Evolutionary conservation across 768 basidiomycete species (phyloP).

Genomic region (Tulasnella sp.): DNA sequence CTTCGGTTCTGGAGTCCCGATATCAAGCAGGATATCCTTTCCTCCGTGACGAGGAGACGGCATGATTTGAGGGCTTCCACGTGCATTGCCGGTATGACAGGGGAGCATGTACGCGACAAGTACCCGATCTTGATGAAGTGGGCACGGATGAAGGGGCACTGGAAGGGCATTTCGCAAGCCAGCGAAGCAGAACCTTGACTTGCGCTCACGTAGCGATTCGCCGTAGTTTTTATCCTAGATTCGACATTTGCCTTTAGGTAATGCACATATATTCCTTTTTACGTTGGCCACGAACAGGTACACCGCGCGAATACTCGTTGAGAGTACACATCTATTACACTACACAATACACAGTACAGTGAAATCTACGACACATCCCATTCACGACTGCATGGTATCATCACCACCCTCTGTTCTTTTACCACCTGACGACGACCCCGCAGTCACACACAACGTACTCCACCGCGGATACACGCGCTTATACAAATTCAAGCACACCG

Average conservation of each 20-base stretch:
- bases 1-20: background rate
- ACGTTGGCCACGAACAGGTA: too few relatives aligned
- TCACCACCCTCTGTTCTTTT: background rate
- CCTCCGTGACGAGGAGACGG: background rate
- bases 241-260: too few relatives aligned
- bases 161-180: background rate
- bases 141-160: background rate
- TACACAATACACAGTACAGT: too few relatives aligned
- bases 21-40: background rate
- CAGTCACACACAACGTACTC: slow-evolving; percentile 36
- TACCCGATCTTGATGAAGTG: background rate
- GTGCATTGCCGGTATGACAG: too few relatives aligned
- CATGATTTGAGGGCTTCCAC: background rate
- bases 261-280: too few relatives aligned
- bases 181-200: too few relatives aligned
- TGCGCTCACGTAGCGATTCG: too few relatives aligned
- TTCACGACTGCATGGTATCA: background rate
- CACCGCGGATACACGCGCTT: slow-evolving; percentile 91
- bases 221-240: too few relatives aligned
- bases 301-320: too few relatives aligned
- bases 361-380: too few relatives aligned
- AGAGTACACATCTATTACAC: too few relatives aligned
- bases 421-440: background rate
- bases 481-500: slow-evolving; percentile 88
- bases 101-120: background rate